These are phyloP conservation scores for Fistulinella prunicolor DNA, from an alignment of 768 basidiomycete genomes.

Conservation along the genomic window DNA sequence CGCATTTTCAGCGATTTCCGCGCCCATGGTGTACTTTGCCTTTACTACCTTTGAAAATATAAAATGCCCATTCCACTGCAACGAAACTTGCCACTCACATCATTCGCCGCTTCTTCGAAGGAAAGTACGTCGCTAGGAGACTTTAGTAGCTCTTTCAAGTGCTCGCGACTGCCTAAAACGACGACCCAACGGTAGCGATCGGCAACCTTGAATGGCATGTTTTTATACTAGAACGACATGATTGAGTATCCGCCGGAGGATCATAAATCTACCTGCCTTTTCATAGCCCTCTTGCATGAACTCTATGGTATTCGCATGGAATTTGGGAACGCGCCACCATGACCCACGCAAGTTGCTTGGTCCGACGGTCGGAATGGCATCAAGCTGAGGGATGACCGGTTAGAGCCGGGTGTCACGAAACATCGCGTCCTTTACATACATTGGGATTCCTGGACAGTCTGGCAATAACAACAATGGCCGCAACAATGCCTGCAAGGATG, in stretches of 20 bases:
- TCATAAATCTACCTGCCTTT: slow-evolving; percentile 18
- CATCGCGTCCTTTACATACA: not conserved
- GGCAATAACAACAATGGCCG: slow-evolving; percentile 2
- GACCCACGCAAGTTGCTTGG: slow-evolving; percentile 25
- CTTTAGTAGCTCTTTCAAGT: slow-evolving; percentile 41
- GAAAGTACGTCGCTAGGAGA: slow-evolving; percentile 42
- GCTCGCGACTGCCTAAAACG: slow-evolving; percentile 29
- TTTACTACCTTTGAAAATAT: slow-evolving; percentile 32
- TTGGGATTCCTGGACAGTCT: slow-evolving; percentile 1
- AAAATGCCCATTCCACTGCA: not conserved
- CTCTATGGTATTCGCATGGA: slow-evolving; percentile 14
- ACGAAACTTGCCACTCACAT: slow-evolving; percentile 28
- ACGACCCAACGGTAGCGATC: slow-evolving; percentile 38
- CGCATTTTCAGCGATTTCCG: slow-evolving; percentile 25
- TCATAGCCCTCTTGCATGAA: slow-evolving; percentile 34
- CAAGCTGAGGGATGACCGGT: slow-evolving; percentile 15
- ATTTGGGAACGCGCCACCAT: slow-evolving; percentile 22
- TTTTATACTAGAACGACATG: slow-evolving; percentile 24
- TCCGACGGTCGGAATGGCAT: slow-evolving; percentile 33
- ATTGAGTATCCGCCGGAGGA: not conserved
- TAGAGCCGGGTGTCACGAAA: not conserved
- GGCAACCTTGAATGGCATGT: slow-evolving; percentile 30
- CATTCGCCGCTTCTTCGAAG: slow-evolving; percentile 28
- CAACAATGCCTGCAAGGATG: slow-evolving; percentile 4
- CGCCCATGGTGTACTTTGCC: slow-evolving; percentile 39